Evolutionary conservation across 2,329 filamentous ascomycete genomes (phyloP).

Genomic region (Botrytis porri): DNA sequence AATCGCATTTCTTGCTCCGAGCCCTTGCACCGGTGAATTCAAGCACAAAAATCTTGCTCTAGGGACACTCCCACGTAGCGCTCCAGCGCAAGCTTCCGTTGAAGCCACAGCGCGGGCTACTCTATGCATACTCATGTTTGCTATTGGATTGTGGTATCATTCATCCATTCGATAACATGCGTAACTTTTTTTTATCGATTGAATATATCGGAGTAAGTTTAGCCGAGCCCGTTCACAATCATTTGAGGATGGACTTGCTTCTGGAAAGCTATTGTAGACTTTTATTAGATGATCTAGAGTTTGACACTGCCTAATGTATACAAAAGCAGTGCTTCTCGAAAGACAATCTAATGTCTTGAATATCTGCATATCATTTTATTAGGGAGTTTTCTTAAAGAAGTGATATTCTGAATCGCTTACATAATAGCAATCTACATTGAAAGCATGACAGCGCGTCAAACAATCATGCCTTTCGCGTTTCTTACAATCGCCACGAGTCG

Average conservation of each 20-base stretch:
- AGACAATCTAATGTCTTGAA: not conserved
- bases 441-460: conserved; percentile 17
- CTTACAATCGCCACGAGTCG: not conserved
- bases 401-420: not conserved
- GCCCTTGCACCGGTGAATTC: conserved; percentile 30
- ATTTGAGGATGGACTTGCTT: not conserved
- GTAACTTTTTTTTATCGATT: conserved; percentile 25
- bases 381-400: not conserved
- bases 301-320: too few relatives aligned
- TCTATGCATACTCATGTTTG: conserved; percentile 35
- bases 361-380: not conserved
- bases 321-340: not conserved
- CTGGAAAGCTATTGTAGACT: not conserved
- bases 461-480: conserved; percentile 6
- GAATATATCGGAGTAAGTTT: conserved; percentile 10
- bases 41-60: conserved; percentile 35
- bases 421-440: not conserved
- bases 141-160: conserved; percentile 6
- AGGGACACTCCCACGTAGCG: conserved; percentile 26
- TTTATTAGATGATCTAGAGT: not conserved
- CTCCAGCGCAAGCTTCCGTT: conserved; percentile 29
- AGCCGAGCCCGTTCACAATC: conserved; percentile 10
- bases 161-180: conserved; percentile 14
- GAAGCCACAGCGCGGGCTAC: conserved; percentile 33
- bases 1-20: conserved; percentile 22